Base-by-base conservation (phyloP, 129 eudicot species). In the Lonicera japonica region DNA sequence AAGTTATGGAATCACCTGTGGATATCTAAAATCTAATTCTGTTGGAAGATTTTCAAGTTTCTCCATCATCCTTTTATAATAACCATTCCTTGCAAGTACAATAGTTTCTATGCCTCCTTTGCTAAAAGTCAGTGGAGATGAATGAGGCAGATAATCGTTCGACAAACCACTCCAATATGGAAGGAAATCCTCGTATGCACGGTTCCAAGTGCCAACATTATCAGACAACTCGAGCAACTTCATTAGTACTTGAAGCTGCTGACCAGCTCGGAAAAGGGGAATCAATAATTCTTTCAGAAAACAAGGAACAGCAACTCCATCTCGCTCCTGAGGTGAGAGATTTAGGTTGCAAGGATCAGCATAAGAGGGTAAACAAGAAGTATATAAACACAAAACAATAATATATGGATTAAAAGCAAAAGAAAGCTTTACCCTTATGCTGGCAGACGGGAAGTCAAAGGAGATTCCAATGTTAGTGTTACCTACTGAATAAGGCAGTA, bases 231-330 rank as follows among this genome's bases (percentile, higher is more conserved):
- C 96, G 52, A 87, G 89, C 79, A 92, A 73, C 68, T 87, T 92
- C 73, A 87, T 75, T 60, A 92, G 60, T 63, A 92, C 90, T 79
- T 92, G 96, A 71, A 92, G 98, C 85, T 92, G 98, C 75, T 92
- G 90, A 80, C 98, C 96, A 78, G 90, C 89, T 82, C 98, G 84
- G 59, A 82, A 77, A 50, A 92, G 82, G 36, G 91, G 96, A 67
- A 80, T 69, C 63, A 81, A 73, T 20, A 77, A 74, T 21, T 82
- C 88, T 73, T 75, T 77, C 52, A 87, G 78, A 74, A 92, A 92
- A 76, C 86, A 84, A 68, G 98, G 98, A 54, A 87, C 79, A 17
- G 69, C 66, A 71, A 74, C 89, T 80, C 88, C 94, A 71, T 76
- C 91, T 71, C 79, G 79, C 60, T 79, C 96, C 98, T 92, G 82